A percentile compares a stretch with the other conserved stretches of the same genome.
Conservation (phyloP, 768 basidiomycete species). For the Lentinula raphanica region DNA sequence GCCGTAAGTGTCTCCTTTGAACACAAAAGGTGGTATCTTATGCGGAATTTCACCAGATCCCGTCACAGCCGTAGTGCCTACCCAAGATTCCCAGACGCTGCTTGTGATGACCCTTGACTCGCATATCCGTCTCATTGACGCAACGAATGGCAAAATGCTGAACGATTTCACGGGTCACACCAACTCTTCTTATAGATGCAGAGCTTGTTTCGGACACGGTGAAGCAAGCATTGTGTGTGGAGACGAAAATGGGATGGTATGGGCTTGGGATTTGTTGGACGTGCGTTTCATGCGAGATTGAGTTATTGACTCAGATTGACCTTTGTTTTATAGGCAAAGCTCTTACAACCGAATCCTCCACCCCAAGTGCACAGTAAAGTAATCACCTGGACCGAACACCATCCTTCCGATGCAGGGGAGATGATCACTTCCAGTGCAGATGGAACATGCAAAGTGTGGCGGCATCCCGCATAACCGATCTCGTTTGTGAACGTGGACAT, state of each 20-base stretch:
- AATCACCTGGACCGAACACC: conserved; percentile 89
- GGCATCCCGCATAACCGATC: conserved; percentile 29
- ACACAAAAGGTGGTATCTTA: conserved; percentile 4
- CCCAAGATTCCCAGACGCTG: conserved; percentile 74
- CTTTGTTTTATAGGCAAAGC: conserved; percentile 49
- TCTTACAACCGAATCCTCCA: conserved; percentile 67
- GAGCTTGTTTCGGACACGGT: conserved; percentile 75
- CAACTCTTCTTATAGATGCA: conserved; percentile 71
- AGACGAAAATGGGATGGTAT: conserved; percentile 84
- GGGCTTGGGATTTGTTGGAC: conserved; percentile 92
- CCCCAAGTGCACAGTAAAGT: conserved; percentile 76
- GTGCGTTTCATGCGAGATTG: conserved; percentile 35
- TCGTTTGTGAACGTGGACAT: not conserved
- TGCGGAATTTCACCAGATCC: conserved; percentile 52
- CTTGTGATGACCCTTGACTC: conserved; percentile 83
- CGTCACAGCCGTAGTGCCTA: conserved; percentile 77
- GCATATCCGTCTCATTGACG: conserved; percentile 82
- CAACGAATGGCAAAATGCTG: conserved; percentile 72
- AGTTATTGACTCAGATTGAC: conserved; percentile 6
- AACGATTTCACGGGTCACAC: conserved; percentile 80
- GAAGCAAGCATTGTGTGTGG: conserved; percentile 83
- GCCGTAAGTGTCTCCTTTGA: conserved; percentile 51
- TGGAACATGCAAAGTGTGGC: conserved; percentile 90
- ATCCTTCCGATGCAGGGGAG: conserved; percentile 76
- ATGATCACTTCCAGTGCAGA: conserved; percentile 89